Evolutionary conservation across 768 basidiomycete species (phyloP).

Genomic region (Tricholoma hemisulphureum): DNA sequence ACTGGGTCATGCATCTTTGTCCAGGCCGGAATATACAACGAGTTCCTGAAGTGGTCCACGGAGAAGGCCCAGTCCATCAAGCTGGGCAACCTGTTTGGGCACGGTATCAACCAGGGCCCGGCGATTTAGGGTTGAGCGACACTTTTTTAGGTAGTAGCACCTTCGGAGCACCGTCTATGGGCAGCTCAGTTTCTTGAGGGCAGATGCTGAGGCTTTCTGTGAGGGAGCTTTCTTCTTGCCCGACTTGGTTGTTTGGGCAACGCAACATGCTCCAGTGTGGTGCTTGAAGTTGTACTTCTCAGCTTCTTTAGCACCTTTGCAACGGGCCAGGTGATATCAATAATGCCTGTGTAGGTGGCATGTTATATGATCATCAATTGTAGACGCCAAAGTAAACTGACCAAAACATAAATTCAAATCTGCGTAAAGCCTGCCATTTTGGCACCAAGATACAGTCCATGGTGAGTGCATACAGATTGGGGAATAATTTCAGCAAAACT

Average conservation of each 20-base stretch:
- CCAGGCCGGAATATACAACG: constrained; percentile 76
- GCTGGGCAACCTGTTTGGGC: constrained; percentile 69
- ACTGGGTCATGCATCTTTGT: constrained; percentile 87
- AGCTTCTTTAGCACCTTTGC: too few species aligned
- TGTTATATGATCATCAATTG: too few species aligned
- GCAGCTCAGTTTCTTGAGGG: constrained; percentile 5
- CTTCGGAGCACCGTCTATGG: constrained; percentile 6
- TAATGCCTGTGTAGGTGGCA: too few species aligned
- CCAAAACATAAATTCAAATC: too few species aligned
- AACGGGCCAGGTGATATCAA: too few species aligned
- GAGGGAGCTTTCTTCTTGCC: constrained; percentile 15
- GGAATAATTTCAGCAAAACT: constrained; percentile 93
- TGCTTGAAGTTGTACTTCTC: too few species aligned
- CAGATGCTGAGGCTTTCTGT: constrained; percentile 2
- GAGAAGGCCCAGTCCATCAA: constrained; percentile 52
- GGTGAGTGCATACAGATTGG: constrained; percentile 85
- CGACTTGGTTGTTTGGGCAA: too few species aligned
- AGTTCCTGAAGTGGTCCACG: constrained; percentile 67
- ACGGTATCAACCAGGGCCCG: constrained; percentile 68
- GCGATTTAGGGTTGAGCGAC: constrained; percentile 37
- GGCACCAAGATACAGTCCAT: constrained; percentile 85
- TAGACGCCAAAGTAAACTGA: too few species aligned
- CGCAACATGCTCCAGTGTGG: too few species aligned
- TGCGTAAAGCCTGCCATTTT: too few species aligned
- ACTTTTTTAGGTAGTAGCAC: constrained; percentile 33